phyloP scores from a whole-genome alignment of 768 basidiomycete species.

The Xerocomellus amylosporus region DNA sequence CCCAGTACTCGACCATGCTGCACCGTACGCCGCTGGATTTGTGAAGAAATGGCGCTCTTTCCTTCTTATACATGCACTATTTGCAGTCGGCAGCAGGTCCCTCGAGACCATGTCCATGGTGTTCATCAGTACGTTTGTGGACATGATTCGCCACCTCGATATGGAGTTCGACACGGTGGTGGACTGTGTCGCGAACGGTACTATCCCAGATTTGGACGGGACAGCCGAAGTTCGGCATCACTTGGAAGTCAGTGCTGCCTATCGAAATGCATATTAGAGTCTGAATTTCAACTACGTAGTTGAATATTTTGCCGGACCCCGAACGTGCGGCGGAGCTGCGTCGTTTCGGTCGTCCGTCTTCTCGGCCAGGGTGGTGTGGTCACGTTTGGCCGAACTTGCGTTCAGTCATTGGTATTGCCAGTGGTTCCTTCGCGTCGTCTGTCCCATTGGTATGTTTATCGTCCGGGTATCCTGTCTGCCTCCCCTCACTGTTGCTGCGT shows the following conservation, averaged over 20 bases:
- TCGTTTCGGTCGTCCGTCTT: slow-evolving; percentile 12
- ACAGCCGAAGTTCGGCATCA: slow-evolving; percentile 1
- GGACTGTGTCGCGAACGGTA: slow-evolving; percentile 9
- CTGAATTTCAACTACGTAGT: background rate
- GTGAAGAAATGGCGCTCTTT: slow-evolving; percentile 4
- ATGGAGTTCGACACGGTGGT: slow-evolving; percentile 7
- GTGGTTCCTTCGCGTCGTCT: slow-evolving; percentile 13
- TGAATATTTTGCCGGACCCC: slow-evolving; percentile 4
- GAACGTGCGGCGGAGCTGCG: slow-evolving; percentile 9
- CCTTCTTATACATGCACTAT: slow-evolving; percentile 6
- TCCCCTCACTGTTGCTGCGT: background rate
- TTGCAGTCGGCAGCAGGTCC: background rate
- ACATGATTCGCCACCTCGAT: slow-evolving; percentile 10
- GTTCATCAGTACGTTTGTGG: slow-evolving; percentile 11
- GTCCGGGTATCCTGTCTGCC: too few species aligned
- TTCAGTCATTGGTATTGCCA: slow-evolving; percentile 4
- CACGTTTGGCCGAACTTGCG: slow-evolving; percentile 10
- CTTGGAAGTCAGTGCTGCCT: background rate
- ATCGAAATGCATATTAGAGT: background rate
- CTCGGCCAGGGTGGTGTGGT: slow-evolving; percentile 14
- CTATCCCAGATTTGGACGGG: slow-evolving; percentile 2
- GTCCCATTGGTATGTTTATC: slow-evolving; percentile 8
- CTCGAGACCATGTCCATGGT: background rate
- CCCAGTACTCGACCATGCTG: slow-evolving; percentile 3
- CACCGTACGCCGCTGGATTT: slow-evolving; percentile 1